phyloP scores from a whole-genome alignment of 495 filamentous ascomycete genomes.

The Neurospora discreta region DNA sequence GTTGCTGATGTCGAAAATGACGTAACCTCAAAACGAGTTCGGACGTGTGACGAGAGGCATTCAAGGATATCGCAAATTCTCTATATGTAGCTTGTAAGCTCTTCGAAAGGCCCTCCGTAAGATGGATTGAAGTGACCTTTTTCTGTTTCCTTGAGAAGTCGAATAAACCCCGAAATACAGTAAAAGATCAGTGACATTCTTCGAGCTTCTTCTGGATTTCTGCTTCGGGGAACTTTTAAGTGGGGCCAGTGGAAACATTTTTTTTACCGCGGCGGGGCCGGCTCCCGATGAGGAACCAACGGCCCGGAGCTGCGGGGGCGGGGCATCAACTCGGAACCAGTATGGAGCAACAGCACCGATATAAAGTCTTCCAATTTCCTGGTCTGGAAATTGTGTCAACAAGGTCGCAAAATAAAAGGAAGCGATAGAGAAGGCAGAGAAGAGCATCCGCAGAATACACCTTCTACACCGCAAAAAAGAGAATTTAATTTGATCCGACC shows the following conservation, averaged over 20 bases:
- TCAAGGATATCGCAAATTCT: not conserved
- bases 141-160: not conserved
- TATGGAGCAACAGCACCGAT: not conserved
- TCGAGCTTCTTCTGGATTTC: not conserved
- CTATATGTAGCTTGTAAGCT: not conserved
- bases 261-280: not conserved
- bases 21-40: not conserved
- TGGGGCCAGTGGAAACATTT: not conserved
- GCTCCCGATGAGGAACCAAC: not conserved
- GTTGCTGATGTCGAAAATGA: not conserved
- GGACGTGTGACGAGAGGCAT: not conserved
- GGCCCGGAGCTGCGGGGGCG: not conserved
- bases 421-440: not conserved
- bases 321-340: not conserved
- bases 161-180: not conserved
- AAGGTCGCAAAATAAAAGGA: not conserved
- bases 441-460: not conserved
- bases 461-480: not conserved
- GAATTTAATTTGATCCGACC: not conserved
- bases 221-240: not conserved
- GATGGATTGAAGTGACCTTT: not conserved
- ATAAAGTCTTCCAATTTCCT: not conserved
- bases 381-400: not conserved
- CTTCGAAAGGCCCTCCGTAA: not conserved
- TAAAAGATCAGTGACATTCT: not conserved